Evolutionary conservation across 2,329 filamentous ascomycete species (phyloP).

Genomic region (Pseudocercospora cruenta): DNA sequence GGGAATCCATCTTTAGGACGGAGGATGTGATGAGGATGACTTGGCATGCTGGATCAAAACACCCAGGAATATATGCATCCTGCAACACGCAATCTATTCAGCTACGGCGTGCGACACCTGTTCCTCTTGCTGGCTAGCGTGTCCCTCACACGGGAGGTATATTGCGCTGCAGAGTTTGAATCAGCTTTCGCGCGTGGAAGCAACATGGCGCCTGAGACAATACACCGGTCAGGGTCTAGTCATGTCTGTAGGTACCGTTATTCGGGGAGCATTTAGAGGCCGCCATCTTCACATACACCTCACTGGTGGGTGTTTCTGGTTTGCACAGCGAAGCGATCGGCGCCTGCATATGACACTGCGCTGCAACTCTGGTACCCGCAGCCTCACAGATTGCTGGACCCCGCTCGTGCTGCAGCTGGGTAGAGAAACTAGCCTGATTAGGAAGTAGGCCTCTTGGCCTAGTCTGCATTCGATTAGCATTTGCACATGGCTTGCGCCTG

Average conservation of each 20-base stretch:
- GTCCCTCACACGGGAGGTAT: neutral
- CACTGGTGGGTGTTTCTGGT: neutral
- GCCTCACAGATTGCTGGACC: neutral
- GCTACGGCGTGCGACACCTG: neutral
- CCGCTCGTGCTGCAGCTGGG: neutral
- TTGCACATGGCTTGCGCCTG: neutral
- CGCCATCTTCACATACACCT: neutral
- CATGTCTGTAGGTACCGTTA: neutral
- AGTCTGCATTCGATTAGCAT: neutral
- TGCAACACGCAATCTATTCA: neutral
- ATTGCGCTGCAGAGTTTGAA: too few species aligned
- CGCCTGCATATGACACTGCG: neutral
- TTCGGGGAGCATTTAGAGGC: neutral
- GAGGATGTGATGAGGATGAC: neutral
- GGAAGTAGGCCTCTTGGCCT: slow-evolving; percentile 1
- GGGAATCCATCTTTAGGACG: neutral
- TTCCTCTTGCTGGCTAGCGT: neutral
- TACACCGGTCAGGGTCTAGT: neutral
- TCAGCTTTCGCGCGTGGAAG: neutral
- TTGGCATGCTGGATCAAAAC: neutral
- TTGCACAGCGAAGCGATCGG: neutral
- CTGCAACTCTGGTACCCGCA: neutral
- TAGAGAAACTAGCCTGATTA: neutral
- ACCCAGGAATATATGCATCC: neutral
- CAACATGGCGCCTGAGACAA: neutral